These are phyloP conservation scores for Candida sp. DNA, from an alignment of 1,139 yeast species.

Conservation along the genomic window DNA sequence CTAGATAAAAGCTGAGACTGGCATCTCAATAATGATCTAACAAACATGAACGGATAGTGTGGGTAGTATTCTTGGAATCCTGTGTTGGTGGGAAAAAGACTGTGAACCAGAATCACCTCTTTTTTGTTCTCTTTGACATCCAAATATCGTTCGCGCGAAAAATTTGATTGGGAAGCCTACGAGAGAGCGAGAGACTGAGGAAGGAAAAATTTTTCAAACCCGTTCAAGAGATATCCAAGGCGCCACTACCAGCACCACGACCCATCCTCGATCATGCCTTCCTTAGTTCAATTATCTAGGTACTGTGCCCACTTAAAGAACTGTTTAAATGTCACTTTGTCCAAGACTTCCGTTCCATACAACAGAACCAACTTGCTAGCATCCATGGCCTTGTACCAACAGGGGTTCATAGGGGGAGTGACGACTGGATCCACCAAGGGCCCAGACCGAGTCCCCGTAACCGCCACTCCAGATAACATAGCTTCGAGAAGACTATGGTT, in stretches of 20 bases:
- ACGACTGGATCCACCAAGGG: constrained; percentile 92
- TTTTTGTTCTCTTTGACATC: background rate
- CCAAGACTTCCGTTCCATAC: constrained; percentile 85
- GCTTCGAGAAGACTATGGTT: constrained; percentile 91
- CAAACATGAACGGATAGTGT: background rate
- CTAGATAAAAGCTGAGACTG: constrained; percentile 1
- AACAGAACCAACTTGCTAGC: constrained; percentile 83
- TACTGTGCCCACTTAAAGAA: constrained; percentile 91
- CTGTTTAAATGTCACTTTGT: constrained; percentile 75
- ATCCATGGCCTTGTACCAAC: constrained; percentile 83
- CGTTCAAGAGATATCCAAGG: too few relatives aligned
- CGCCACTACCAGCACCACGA: background rate
- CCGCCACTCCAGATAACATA: constrained; percentile 88
- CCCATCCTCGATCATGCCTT: constrained; percentile 50
- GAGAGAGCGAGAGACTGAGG: background rate
- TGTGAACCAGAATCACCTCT: background rate
- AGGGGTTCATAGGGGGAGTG: constrained; percentile 86
- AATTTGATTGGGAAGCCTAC: background rate
- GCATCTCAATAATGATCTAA: background rate
- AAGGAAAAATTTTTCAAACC: background rate
- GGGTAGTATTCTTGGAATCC: background rate
- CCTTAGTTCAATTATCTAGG: constrained; percentile 83
- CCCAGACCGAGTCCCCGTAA: constrained; percentile 77
- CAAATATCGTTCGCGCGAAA: background rate
- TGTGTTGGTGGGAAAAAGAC: background rate